Base-by-base conservation (phyloP, 768 basidiomycete species). In the Rhodotorula paludigena region DNA sequence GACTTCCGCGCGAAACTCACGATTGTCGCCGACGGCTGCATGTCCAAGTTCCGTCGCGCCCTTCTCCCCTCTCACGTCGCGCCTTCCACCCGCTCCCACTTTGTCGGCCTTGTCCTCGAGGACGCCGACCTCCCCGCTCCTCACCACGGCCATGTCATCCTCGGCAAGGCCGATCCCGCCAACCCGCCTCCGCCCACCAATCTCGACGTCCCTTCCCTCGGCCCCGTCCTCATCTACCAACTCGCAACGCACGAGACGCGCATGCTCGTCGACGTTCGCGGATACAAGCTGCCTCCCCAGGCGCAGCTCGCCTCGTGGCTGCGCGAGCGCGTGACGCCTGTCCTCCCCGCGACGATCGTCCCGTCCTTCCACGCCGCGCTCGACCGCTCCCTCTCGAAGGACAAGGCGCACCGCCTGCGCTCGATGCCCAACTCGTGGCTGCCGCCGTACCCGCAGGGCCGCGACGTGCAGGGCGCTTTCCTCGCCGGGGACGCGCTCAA, bases 401-500 rank as follows among this genome's bases (percentile, higher is more conserved):
- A 69, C 33, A 60, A 68, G 48, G 25, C 20, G 10, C 25, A 90
- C 76, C 86, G 90, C 30, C 81, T 96, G 25, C 84, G 91, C 21
- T 86, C 86, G 28, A 97, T 98, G 93, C 93, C 96, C 39, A 98
- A 97, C 77, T 89, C 90, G 0, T 96, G 89, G 82, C 83, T 99
- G 3, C 90, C 96, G 0, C 80, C 92, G 1, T 81, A 87, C 5
- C 81, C 85, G 66, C 93, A 94, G 76, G 79, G 78, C 3, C 66
- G 74, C 12, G 68, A 61, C 54, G 87, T 85, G 69, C 83, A 86
- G 56, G 90, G 90, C 33, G 85, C 85, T 16, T 80, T 99, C 64
- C 85, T 98, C 68, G 81, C 96, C 41, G 96, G 96, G 3, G 96
- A 98, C 77, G 86, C 94, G 4, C 94, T 91, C 88, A 99, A 98